Percentiles rank a stretch among this genome's conserved stretches.
phyloP scores from a whole-genome alignment of 2,329 filamentous ascomycete species.

The Annulohypoxylon truncatum region DNA sequence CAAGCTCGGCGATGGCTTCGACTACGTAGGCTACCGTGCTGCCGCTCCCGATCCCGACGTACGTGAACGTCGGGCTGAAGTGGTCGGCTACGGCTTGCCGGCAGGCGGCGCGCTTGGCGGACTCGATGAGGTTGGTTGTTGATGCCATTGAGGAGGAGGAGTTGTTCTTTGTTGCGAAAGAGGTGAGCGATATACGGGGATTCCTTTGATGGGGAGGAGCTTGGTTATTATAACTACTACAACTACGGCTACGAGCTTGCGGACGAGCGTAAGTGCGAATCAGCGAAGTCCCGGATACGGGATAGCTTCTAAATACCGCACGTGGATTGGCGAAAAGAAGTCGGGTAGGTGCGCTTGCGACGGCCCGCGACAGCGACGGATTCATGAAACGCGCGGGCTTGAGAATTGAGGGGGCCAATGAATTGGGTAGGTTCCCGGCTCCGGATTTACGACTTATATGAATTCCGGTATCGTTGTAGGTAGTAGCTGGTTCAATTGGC shows the following conservation, averaged over 20 bases:
- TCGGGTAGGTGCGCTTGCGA: conserved; percentile 33
- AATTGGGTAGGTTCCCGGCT: too few relatives aligned
- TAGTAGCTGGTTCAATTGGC: not conserved
- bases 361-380: conserved; percentile 25
- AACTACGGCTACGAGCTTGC: not conserved
- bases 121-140: conserved; percentile 65
- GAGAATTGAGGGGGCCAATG: conserved; percentile 7
- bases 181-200: conserved; percentile 11
- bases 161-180: not conserved
- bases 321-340: conserved; percentile 21
- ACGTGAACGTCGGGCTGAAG: conserved; percentile 84
- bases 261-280: not conserved
- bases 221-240: not conserved
- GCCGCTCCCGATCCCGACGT: conserved; percentile 86
- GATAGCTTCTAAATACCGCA: conserved; percentile 36
- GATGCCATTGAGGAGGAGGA: conserved; percentile 31
- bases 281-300: not conserved
- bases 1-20: conserved; percentile 77
- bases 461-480: not conserved
- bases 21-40: conserved; percentile 89
- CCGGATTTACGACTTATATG: too few relatives aligned
- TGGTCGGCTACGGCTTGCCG: conserved; percentile 73
- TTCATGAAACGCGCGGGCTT: conserved; percentile 34
- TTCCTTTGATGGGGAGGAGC: not conserved
- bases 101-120: conserved; percentile 80